Base-by-base conservation (phyloP, 306 rosid genomes). In the Mimosa bimucronata region DNA sequence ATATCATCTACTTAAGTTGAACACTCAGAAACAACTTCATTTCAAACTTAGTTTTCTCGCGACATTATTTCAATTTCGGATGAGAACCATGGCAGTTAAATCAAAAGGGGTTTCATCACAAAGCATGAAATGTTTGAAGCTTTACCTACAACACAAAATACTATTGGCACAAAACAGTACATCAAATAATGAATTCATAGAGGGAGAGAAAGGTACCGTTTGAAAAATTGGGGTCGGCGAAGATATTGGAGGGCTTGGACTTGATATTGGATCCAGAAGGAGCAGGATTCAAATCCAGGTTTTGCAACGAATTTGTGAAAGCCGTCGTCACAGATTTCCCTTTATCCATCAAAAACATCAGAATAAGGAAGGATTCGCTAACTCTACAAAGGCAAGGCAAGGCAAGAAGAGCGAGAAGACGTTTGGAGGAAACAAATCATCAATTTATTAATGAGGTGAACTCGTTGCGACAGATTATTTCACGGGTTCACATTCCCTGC, bases 331-430 rank as follows among this genome's bases (percentile, higher is more conserved):
- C 15, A 66, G 58, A 80, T 83, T 92, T 82, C 26, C 77, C 87
- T 60, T 88, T 85, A 75, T 92, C 98, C 98, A 92, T 94, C 89
- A 80, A 90, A 44, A 88, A 40, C 79, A 57, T 71, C 52, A 34
- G n/a, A 44, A 65, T 16, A 77, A 19, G 15, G 37, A 64, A 31
- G 18, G 12, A 25, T 58, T 46, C 38, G 16, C 50, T 6, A 34
- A 34, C 38, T 10, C 29, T 61, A 34, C 57, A 65, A 80, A 41
- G 46, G 40, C 55, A 55, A 44, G 45, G 50, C 50, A 44, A 13
- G 37, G 5, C 38, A n/a, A n/a, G n/a, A 41, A 60, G 60, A 79
- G 68, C 57, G 38, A 37, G n/a, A 30, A 48, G 45, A 50, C 66
- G 13, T 7, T 7, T 13, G 1, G 23, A 21, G 62, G 29, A 57